Evolutionary conservation across 2,329 filamentous ascomycete genomes (phyloP).

Genomic region (Alternaria sp.): DNA sequence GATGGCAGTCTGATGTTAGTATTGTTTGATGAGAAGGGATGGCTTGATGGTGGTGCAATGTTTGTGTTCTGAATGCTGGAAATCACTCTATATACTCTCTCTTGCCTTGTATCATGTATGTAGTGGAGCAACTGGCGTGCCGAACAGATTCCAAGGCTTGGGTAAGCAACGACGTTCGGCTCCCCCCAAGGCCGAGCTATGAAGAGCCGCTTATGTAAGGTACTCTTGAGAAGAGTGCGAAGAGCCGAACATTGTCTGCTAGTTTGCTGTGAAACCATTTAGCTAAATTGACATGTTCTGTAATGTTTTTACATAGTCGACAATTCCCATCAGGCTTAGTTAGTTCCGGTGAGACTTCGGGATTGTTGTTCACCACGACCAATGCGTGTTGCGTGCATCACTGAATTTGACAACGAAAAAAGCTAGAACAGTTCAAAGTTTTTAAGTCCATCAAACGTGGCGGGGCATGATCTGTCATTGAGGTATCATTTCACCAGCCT

Average conservation of each 20-base stretch:
- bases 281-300: neutral
- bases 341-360: neutral
- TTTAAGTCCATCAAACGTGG: conserved; percentile 25
- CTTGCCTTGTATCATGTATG: neutral
- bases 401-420: neutral
- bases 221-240: neutral
- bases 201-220: conserved; percentile 12
- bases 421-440: neutral
- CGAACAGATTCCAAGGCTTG: neutral
- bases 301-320: neutral
- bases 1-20: neutral
- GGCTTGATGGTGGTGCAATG: neutral
- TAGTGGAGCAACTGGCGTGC: neutral
- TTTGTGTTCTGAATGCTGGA: neutral
- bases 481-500: conserved; percentile 48
- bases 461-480: conserved; percentile 47
- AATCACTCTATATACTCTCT: neutral
- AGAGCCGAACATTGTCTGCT: neutral
- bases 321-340: neutral
- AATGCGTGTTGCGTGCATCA: neutral
- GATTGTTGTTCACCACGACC: neutral
- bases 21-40: neutral
- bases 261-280: neutral
- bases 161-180: conserved; percentile 13
- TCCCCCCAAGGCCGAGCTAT: conserved; percentile 11